These are phyloP conservation scores for Nymphaea colorata DNA, from an alignment of 164 flowering plant genomes.

Conservation along the genomic window DNA sequence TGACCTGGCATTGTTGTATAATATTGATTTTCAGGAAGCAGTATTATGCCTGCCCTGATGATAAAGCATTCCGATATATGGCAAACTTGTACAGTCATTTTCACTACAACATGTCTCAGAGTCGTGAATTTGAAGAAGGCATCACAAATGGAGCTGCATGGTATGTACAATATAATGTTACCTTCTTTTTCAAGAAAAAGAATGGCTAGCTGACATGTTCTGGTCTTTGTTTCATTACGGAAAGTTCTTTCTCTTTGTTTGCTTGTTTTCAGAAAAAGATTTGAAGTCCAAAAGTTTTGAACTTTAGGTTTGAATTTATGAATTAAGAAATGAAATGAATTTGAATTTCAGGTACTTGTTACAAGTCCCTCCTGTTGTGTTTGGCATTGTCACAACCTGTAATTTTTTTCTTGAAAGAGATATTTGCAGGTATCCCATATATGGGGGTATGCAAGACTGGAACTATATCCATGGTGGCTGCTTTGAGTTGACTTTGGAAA, in stretches of 20 bases:
- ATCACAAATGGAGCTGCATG: slow-evolving; percentile 92
- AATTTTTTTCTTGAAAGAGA: background rate
- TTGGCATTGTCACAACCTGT: background rate
- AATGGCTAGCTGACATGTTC: background rate
- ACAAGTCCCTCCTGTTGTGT: background rate
- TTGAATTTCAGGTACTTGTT: background rate
- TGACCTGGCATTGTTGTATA: too few relatives aligned
- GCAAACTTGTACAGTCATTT: slow-evolving; percentile 76
- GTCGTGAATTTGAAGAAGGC: slow-evolving; percentile 80
- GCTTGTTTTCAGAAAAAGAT: background rate
- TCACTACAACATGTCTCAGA: slow-evolving; percentile 81
- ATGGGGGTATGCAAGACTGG: slow-evolving; percentile 99
- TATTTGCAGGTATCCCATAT: slow-evolving; percentile 38
- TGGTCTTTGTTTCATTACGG: background rate
- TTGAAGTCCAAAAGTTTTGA: too few relatives aligned
- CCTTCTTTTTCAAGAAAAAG: background rate
- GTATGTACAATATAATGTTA: slow-evolving; percentile 22
- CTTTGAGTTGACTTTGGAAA: slow-evolving; percentile 88
- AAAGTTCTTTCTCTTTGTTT: too few relatives aligned
- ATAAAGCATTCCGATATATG: slow-evolving; percentile 66
- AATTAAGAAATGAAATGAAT: too few relatives aligned
- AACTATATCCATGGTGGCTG: slow-evolving; percentile 86
- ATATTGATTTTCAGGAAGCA: slow-evolving; percentile 38
- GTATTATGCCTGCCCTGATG: slow-evolving; percentile 86
- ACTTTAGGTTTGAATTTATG: too few relatives aligned